Evolutionary conservation across 352 stramenopile species (phyloP).

Genomic region (Globisporangium parvum): DNA sequence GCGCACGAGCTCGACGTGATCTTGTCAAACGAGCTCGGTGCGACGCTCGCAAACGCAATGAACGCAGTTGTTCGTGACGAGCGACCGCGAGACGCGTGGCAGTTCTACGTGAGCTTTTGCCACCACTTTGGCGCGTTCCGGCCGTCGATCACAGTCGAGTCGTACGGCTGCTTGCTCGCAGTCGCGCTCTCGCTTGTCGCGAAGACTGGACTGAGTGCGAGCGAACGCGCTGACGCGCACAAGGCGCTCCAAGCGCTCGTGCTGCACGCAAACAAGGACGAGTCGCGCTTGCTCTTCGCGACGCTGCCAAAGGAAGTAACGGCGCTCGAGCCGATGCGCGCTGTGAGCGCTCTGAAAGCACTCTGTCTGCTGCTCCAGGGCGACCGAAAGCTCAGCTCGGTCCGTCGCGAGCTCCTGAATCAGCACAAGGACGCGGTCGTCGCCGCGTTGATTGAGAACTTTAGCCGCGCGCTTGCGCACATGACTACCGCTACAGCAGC

Average conservation of each 20-base stretch:
- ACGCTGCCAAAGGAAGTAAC: constrained; percentile 54
- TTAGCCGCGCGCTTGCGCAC: constrained; percentile 27
- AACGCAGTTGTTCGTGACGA: constrained; percentile 25
- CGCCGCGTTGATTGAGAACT: constrained; percentile 36
- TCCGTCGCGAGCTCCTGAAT: constrained; percentile 42
- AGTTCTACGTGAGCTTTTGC: constrained; percentile 54
- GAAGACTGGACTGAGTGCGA: constrained; percentile 1
- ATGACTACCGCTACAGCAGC: neutral
- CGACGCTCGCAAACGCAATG: constrained; percentile 38
- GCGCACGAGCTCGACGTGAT: constrained; percentile 3
- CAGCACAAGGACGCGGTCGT: constrained; percentile 49
- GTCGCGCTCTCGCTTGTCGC: constrained; percentile 30
- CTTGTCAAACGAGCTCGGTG: constrained; percentile 20
- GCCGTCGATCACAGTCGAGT: constrained; percentile 38
- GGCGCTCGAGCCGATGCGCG: constrained; percentile 26
- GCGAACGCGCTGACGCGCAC: neutral
- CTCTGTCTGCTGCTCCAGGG: constrained; percentile 48
- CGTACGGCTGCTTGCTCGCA: constrained; percentile 57
- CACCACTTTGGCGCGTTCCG: constrained; percentile 42
- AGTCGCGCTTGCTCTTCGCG: constrained; percentile 57
- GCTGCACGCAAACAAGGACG: constrained; percentile 55
- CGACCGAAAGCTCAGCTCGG: constrained; percentile 51
- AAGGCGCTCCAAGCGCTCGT: constrained; percentile 38
- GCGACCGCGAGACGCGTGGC: constrained; percentile 23
- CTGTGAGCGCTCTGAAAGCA: constrained; percentile 46